phyloP scores from a whole-genome alignment of 345 rosid genomes.

The Clausena lansium region DNA sequence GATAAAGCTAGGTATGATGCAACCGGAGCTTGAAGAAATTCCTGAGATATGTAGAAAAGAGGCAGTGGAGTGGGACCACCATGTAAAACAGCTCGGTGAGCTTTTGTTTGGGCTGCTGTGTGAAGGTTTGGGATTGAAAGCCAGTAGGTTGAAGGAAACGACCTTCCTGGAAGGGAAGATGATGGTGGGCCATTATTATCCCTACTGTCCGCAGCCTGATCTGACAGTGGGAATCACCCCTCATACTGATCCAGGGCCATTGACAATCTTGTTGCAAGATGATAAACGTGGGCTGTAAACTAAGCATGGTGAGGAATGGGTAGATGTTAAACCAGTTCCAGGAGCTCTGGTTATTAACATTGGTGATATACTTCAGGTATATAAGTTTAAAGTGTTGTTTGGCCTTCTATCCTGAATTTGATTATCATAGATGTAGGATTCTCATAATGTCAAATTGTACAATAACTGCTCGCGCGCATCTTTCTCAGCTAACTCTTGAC shows the following conservation, averaged over 20 bases:
- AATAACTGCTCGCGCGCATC: background rate
- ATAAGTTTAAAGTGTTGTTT: background rate
- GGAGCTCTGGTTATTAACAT: slow-evolving; percentile 51
- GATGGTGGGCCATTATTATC: slow-evolving; percentile 53
- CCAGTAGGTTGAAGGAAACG: slow-evolving; percentile 32
- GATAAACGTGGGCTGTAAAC: slow-evolving; percentile 53
- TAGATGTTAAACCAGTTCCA: slow-evolving; percentile 43
- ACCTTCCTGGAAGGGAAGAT: slow-evolving; percentile 33
- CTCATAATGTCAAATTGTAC: background rate
- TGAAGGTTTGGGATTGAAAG: slow-evolving; percentile 46
- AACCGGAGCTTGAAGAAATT: slow-evolving; percentile 22
- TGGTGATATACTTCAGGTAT: slow-evolving; percentile 57
- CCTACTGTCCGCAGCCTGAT: slow-evolving; percentile 57
- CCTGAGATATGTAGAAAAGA: slow-evolving; percentile 48
- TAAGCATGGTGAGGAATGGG: slow-evolving; percentile 42
- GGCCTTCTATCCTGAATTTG: background rate
- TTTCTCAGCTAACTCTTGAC: background rate
- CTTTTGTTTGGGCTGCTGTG: slow-evolving; percentile 39
- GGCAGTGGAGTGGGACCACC: slow-evolving; percentile 39
- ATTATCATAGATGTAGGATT: background rate
- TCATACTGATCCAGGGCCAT: slow-evolving; percentile 50
- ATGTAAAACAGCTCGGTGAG: slow-evolving; percentile 33
- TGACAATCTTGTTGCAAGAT: slow-evolving; percentile 46
- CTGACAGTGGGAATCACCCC: slow-evolving; percentile 43
- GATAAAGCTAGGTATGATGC: slow-evolving; percentile 28